A percentile compares a stretch with the other conserved stretches of the same genome.
Conservation (phyloP, 805 yeast genomes). For the Saccharomyces kudriavzevii region DNA sequence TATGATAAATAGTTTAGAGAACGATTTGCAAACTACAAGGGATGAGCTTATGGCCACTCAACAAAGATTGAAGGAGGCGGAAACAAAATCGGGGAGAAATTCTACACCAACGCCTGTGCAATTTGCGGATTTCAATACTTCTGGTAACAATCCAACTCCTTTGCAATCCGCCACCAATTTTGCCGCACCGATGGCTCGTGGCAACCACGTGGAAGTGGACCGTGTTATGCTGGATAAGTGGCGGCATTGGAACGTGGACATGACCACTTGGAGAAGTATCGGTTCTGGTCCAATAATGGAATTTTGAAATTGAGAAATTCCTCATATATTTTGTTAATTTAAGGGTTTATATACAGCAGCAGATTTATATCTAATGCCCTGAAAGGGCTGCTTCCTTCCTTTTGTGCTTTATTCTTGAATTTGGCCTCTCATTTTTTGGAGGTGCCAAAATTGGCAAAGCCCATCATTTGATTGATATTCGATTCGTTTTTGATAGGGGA, state of each 20-base stretch:
- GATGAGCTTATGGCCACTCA: conserved; percentile 23
- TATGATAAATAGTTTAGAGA: conserved; percentile 12
- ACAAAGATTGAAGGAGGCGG: conserved; percentile 10
- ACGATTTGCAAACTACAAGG: conserved; percentile 17
- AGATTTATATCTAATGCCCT: background rate
- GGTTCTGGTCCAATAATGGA: conserved; percentile 59
- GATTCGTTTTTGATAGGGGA: conserved; percentile 6
- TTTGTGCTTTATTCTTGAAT: conserved; percentile 1
- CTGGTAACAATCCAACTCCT: conserved; percentile 11
- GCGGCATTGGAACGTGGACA: conserved; percentile 82
- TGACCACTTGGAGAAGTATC: conserved; percentile 70
- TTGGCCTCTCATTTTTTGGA: conserved; percentile 32
- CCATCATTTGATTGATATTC: conserved; percentile 42
- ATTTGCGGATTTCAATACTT: conserved; percentile 9
- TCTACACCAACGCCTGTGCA: conserved; percentile 11
- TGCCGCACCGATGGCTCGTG: background rate
- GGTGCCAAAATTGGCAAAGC: conserved; percentile 48
- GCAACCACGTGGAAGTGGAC: conserved; percentile 25
- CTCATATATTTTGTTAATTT: background rate
- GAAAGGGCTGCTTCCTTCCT: background rate
- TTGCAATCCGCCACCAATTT: conserved; percentile 12
- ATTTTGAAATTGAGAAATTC: conserved; percentile 19
- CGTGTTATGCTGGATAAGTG: conserved; percentile 58
- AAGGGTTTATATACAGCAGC: background rate
- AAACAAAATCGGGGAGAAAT: conserved; percentile 1